Conservation (phyloP, 108 stramenopile species). For the Nitzschia inconspicua region DNA sequence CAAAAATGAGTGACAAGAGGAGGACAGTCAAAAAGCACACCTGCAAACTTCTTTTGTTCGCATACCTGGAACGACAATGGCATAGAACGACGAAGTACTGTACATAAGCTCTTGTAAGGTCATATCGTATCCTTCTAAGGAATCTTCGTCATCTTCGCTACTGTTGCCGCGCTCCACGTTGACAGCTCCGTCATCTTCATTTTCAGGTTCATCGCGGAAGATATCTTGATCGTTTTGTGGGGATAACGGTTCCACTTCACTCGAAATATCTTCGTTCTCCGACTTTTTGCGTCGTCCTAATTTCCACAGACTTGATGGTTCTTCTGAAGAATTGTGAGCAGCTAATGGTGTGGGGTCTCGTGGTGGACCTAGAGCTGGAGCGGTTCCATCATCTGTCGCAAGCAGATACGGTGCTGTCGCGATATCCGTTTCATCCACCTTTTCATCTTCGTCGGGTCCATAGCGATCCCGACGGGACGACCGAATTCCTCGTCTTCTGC, state of each 20-base stretch:
- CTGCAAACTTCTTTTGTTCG: not conserved
- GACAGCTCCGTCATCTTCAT: not conserved
- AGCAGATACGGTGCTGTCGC: no score
- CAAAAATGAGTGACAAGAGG: not conserved
- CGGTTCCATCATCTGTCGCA: no score
- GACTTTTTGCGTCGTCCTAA: no score
- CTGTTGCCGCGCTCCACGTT: not conserved
- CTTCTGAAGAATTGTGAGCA: no score
- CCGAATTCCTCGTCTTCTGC: no score
- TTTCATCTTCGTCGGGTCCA: no score
- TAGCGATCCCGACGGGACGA: no score
- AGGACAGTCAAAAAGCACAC: not conserved
- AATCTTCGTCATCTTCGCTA: constrained; percentile 11
- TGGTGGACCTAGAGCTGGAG: no score
- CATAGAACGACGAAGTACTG: constrained; percentile 77
- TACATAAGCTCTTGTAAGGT: constrained; percentile 72
- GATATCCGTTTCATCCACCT: no score
- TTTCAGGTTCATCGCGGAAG: constrained; percentile 14
- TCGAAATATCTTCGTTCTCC: no score
- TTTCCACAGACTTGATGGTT: no score
- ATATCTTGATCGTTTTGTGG: not conserved
- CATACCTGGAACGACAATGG: constrained; percentile 73
- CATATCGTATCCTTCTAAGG: constrained; percentile 33
- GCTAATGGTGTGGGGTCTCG: no score
- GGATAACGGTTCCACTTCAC: not conserved